phyloP scores from a whole-genome alignment of 441 rosid species.

The Pelargonium citronellum region DNA sequence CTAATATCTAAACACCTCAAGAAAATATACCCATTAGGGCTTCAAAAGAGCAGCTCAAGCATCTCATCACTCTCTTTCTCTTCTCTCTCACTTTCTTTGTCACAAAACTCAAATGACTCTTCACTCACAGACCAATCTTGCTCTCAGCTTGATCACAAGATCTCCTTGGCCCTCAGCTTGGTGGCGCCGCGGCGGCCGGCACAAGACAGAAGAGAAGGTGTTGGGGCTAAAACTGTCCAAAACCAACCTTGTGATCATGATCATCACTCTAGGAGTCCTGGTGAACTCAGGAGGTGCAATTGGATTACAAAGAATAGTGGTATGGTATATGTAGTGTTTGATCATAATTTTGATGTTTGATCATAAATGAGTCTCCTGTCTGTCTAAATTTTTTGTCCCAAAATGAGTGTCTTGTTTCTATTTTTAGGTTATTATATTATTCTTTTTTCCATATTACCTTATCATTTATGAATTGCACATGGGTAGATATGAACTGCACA shows the following conservation, averaged over 20 bases:
- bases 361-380: no score
- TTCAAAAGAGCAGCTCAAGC: constrained; percentile 32
- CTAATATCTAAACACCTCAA: constrained; percentile 61
- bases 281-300: constrained; percentile 62
- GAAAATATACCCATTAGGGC: constrained; percentile 70
- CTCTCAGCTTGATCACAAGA: constrained; percentile 49
- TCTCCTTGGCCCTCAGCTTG: constrained; percentile 50
- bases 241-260: constrained; percentile 34
- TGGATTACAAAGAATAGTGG: constrained; percentile 92
- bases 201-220: constrained; percentile 33
- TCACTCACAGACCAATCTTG: constrained; percentile 44
- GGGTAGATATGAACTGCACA: no score
- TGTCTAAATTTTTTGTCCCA: no score
- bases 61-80: constrained; percentile 68
- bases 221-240: constrained; percentile 29
- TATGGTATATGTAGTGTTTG: constrained; percentile 31
- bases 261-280: constrained; percentile 28
- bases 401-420: no score
- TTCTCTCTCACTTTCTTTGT: constrained; percentile 68
- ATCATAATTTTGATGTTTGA: no score
- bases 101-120: constrained; percentile 80
- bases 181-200: constrained; percentile 29
- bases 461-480: no score
- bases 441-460: no score
- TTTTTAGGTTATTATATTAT: no score